These are phyloP conservation scores for Tilletia walkeri DNA, from an alignment of 1,284 basidiomycete species.

Conservation along the genomic window DNA sequence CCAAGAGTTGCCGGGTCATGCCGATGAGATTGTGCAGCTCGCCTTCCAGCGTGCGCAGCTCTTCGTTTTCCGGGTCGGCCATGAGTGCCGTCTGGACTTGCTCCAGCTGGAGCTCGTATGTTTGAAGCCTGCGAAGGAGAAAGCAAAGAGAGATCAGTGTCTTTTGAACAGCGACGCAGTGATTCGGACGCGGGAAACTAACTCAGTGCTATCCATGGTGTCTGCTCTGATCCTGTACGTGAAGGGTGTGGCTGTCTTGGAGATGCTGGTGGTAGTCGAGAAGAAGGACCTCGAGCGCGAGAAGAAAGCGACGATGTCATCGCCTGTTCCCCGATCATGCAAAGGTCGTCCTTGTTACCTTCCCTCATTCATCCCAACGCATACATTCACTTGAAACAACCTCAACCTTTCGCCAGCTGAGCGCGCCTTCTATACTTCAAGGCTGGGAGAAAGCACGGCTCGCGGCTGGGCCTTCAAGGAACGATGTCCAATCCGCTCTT, in stretches of 20 bases:
- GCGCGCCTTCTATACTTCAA: too few relatives aligned
- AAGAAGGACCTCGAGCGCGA: background rate
- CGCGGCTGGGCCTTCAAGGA: too few relatives aligned
- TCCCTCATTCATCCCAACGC: too few relatives aligned
- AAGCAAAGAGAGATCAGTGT: background rate
- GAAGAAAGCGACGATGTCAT: background rate
- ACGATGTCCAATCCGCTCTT: constrained; percentile 14
- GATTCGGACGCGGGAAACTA: background rate
- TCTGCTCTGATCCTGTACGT: background rate
- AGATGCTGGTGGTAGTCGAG: constrained; percentile 1
- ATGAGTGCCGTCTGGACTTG: constrained; percentile 84
- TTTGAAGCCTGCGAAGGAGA: constrained; percentile 22
- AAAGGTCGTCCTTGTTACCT: background rate
- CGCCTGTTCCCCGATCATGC: background rate
- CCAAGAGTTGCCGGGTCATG: constrained; percentile 63
- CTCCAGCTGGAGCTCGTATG: constrained; percentile 62
- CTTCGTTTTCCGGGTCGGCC: constrained; percentile 76
- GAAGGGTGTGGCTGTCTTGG: background rate
- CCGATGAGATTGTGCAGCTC: constrained; percentile 87
- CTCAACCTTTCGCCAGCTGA: too few relatives aligned
- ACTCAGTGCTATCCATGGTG: constrained; percentile 28
- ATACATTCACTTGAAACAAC: too few relatives aligned
- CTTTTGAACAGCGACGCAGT: background rate
- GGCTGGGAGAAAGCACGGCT: too few relatives aligned
- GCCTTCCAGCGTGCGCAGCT: constrained; percentile 68